Conservation (phyloP, 768 basidiomycete genomes). For the Infundibulicybe gibba region DNA sequence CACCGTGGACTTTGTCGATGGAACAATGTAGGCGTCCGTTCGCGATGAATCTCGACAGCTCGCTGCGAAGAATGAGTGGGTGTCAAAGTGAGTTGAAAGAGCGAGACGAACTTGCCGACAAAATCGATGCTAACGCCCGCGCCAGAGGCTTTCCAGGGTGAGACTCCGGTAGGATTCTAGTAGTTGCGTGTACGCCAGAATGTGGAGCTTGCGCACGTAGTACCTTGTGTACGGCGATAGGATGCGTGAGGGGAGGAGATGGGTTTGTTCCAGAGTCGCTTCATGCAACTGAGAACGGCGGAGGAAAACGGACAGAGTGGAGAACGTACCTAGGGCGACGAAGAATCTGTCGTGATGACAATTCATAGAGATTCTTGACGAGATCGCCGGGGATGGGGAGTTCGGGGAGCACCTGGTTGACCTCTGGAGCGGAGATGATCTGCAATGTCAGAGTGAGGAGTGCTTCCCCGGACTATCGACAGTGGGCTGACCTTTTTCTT, state of each 20-base stretch:
- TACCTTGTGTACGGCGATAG: slow-evolving; percentile 83
- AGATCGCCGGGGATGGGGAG: slow-evolving; percentile 80
- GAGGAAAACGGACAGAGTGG: background rate
- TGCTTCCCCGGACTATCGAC: background rate
- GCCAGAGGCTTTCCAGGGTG: slow-evolving; percentile 77
- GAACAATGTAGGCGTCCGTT: slow-evolving; percentile 79
- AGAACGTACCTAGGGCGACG: slow-evolving; percentile 66
- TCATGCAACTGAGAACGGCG: slow-evolving; percentile 1
- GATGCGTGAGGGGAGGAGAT: slow-evolving; percentile 84
- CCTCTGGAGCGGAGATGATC: slow-evolving; percentile 86
- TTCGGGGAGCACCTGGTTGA: slow-evolving; percentile 79
- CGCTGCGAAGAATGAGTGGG: slow-evolving; percentile 38
- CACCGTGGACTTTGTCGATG: slow-evolving; percentile 93
- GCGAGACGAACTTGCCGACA: slow-evolving; percentile 79
- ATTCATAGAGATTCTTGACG: slow-evolving; percentile 84
- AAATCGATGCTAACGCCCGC: slow-evolving; percentile 88
- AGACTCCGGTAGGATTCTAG: slow-evolving; percentile 87
- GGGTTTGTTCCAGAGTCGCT: slow-evolving; percentile 87
- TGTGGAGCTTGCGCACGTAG: slow-evolving; percentile 95
- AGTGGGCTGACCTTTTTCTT: slow-evolving; percentile 74
- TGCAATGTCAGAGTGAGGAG: slow-evolving; percentile 22
- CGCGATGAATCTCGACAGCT: slow-evolving; percentile 90
- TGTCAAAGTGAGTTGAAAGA: background rate
- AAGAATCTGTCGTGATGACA: slow-evolving; percentile 96
- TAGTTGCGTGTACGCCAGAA: slow-evolving; percentile 87